Conservation (phyloP, 768 basidiomycete species). For the Tylopilus cervinicoccineus region DNA sequence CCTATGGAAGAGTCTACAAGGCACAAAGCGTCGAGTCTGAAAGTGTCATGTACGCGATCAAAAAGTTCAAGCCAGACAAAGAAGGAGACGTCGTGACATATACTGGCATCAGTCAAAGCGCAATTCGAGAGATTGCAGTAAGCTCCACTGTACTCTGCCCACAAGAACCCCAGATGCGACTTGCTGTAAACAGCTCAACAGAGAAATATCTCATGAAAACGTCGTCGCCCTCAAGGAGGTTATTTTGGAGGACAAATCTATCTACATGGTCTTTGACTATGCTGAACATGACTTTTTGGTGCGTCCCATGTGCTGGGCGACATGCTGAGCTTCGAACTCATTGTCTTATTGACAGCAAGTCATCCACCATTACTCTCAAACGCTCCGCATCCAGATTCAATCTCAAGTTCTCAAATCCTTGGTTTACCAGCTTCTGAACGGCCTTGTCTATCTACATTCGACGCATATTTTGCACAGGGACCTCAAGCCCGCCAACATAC, state of each 20-base stretch:
- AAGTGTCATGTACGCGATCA: slow-evolving; percentile 84
- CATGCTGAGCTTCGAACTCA: not conserved
- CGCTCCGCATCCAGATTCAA: slow-evolving; percentile 72
- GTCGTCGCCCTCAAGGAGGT: slow-evolving; percentile 90
- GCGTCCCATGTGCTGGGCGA: slow-evolving; percentile 25
- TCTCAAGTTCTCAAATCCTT: slow-evolving; percentile 85
- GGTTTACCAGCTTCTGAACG: slow-evolving; percentile 91
- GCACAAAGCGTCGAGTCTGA: slow-evolving; percentile 75
- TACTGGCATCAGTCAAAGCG: slow-evolving; percentile 97
- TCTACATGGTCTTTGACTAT: slow-evolving; percentile 99
- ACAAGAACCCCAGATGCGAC: slow-evolving; percentile 14
- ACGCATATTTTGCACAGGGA: slow-evolving; percentile 96
- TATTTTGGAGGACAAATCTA: slow-evolving; percentile 95
- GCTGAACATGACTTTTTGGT: slow-evolving; percentile 98
- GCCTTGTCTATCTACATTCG: slow-evolving; percentile 91
- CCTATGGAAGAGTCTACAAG: slow-evolving; percentile 98
- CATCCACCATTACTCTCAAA: slow-evolving; percentile 96
- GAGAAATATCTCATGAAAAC: slow-evolving; percentile 89
- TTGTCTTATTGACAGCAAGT: slow-evolving; percentile 66
- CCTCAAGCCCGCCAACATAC: slow-evolving; percentile 97
- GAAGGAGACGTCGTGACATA: slow-evolving; percentile 95
- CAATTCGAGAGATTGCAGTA: slow-evolving; percentile 94
- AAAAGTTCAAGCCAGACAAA: slow-evolving; percentile 99
- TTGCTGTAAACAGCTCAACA: slow-evolving; percentile 58
- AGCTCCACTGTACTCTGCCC: slow-evolving; percentile 23